phyloP scores from a whole-genome alignment of 2,329 filamentous ascomycete species.

The Cladophialophora chaetospira region DNA sequence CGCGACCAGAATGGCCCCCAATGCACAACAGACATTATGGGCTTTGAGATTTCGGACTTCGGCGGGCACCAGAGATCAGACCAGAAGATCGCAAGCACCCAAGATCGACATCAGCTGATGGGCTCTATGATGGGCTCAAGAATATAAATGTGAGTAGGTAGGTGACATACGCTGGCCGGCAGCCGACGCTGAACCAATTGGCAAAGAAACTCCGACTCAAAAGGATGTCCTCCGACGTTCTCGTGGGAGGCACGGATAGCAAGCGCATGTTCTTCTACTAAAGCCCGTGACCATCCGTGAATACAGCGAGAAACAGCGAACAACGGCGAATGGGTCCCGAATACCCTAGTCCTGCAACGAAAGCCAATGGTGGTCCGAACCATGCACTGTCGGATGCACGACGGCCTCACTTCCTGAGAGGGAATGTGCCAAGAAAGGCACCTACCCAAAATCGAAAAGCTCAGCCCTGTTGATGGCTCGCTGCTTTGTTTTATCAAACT shows the following conservation, averaged over 20 bases:
- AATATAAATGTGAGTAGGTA: no score
- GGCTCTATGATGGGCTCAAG: no score
- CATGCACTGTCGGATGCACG: neutral
- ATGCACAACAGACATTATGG: no score
- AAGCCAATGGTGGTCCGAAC: neutral
- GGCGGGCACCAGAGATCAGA: no score
- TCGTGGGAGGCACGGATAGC: neutral
- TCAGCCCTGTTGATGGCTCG: neutral
- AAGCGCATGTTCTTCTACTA: neutral
- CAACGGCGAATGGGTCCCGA: neutral
- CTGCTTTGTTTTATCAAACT: neutral
- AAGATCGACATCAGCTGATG: no score
- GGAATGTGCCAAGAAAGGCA: constrained; percentile 4
- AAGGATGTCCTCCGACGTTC: no score
- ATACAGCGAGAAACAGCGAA: neutral
- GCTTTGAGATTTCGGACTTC: no score
- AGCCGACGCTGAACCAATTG: no score
- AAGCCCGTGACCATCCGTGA: neutral
- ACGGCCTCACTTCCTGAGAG: neutral
- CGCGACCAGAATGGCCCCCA: no score
- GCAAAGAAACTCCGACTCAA: no score
- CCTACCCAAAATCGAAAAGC: constrained; percentile 3
- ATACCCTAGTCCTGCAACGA: neutral
- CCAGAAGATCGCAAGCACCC: no score
- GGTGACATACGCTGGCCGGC: no score